Conservation (phyloP, 495 filamentous ascomycete genomes). For the Halenospora varia region DNA sequence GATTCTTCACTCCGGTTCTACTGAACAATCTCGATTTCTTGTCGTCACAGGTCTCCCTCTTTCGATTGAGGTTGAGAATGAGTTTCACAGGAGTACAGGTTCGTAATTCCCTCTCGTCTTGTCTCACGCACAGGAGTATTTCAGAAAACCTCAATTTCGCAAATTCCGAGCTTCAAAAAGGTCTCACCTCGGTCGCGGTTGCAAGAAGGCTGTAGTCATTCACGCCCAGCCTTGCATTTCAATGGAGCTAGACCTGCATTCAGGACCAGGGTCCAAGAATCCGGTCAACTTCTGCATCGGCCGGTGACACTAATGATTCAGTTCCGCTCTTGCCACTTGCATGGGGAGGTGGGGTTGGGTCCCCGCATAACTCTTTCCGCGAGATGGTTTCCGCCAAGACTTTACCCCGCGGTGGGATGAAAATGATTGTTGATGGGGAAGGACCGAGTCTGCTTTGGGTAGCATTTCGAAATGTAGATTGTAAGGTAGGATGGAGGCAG, state of each 20-base stretch:
- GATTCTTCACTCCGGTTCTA: too few relatives aligned
- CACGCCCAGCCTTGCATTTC: neutral
- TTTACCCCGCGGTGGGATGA: too few relatives aligned
- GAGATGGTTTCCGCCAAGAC: neutral
- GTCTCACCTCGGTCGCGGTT: neutral
- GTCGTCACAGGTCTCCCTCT: too few relatives aligned
- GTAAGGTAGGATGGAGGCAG: too few relatives aligned
- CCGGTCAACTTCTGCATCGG: too few relatives aligned
- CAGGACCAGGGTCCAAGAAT: neutral
- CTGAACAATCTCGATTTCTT: too few relatives aligned
- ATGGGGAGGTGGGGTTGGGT: neutral
- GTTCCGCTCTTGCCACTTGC: neutral
- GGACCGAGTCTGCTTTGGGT: neutral
- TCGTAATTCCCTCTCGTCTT: too few relatives aligned
- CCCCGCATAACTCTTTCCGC: neutral
- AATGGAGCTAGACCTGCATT: neutral
- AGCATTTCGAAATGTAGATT: neutral
- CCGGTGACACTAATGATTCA: neutral
- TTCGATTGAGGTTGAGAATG: too few relatives aligned
- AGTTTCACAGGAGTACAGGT: too few relatives aligned
- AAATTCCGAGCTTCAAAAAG: neutral
- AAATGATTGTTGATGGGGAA: too few relatives aligned
- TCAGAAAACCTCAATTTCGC: neutral
- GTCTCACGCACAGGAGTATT: too few relatives aligned
- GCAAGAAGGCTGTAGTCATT: neutral